Evolutionary conservation across 352 stramenopile genomes (phyloP).

Genomic region (Pythium aquatile): DNA sequence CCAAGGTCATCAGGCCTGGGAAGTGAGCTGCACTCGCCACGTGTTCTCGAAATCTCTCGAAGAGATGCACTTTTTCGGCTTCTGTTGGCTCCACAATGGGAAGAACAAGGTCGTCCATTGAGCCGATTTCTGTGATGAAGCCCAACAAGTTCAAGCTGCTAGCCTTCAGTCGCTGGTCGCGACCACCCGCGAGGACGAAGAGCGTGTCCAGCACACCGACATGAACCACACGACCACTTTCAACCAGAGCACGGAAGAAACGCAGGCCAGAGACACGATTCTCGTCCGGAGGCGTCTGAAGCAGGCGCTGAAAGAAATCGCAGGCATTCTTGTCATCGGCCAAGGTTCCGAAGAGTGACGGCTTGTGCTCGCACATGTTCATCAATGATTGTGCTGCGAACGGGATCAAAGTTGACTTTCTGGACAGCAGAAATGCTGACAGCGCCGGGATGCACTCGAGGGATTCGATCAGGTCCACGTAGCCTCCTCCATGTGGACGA

Average conservation of each 20-base stretch:
- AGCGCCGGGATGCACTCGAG: constrained; percentile 19
- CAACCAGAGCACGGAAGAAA: constrained; percentile 63
- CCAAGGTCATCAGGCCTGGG: constrained; percentile 57
- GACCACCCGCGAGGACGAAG: constrained; percentile 66
- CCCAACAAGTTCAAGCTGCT: constrained; percentile 60
- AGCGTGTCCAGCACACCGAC: constrained; percentile 67
- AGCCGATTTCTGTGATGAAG: constrained; percentile 51
- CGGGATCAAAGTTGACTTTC: constrained; percentile 63
- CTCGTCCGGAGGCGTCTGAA: constrained; percentile 75
- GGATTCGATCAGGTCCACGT: constrained; percentile 17
- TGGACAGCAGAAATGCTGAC: constrained; percentile 67
- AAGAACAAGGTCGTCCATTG: constrained; percentile 43
- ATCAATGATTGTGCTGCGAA: constrained; percentile 69
- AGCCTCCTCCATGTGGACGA: constrained; percentile 32
- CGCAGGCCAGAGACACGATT: constrained; percentile 68
- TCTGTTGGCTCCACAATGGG: constrained; percentile 41
- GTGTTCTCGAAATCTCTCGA: constrained; percentile 59
- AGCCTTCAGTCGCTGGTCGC: constrained; percentile 43
- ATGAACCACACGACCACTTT: constrained; percentile 53
- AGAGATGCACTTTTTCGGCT: constrained; percentile 41
- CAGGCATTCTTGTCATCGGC: constrained; percentile 60
- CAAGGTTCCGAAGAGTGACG: constrained; percentile 61
- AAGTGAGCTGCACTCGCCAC: constrained; percentile 64
- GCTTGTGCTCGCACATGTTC: constrained; percentile 76
- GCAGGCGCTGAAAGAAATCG: constrained; percentile 72